A percentile compares a stretch with the other conserved stretches of the same genome.
Evolutionary conservation across 225 moss, liverwort and hornwort species (phyloP).

Genomic region (Takakia lepidozioides): DNA sequence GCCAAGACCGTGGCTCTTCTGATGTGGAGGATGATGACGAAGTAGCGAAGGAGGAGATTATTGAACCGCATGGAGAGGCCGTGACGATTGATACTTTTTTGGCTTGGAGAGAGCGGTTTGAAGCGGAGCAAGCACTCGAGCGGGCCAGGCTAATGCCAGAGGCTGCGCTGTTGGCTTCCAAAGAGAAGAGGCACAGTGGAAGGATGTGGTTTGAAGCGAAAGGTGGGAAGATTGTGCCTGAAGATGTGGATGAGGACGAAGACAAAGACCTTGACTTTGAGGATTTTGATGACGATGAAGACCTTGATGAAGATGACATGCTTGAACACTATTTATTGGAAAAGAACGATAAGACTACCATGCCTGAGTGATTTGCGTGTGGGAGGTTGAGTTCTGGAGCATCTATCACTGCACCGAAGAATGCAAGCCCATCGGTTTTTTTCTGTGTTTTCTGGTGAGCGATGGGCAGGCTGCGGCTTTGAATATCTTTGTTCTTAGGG

Average conservation of each 20-base stretch:
- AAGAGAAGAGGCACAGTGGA: slow-evolving; percentile 69
- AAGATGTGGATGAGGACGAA: slow-evolving; percentile 62
- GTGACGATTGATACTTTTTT: slow-evolving; percentile 77
- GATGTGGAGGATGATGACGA: slow-evolving; percentile 48
- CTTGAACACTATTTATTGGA: slow-evolving; percentile 75
- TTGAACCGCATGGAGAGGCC: slow-evolving; percentile 92
- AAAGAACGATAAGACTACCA: slow-evolving; percentile 49
- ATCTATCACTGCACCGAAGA: too few relatives aligned
- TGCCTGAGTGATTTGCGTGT: slow-evolving; percentile 1
- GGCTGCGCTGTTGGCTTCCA: slow-evolving; percentile 65
- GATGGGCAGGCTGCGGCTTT: too few relatives aligned
- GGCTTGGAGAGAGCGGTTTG: slow-evolving; percentile 88
- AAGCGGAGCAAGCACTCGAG: slow-evolving; percentile 86
- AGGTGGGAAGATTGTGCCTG: slow-evolving; percentile 38
- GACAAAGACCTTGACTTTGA: slow-evolving; percentile 51
- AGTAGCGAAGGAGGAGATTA: slow-evolving; percentile 73
- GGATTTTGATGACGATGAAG: slow-evolving; percentile 88
- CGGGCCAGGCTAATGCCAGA: slow-evolving; percentile 89
- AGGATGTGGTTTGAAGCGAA: slow-evolving; percentile 88
- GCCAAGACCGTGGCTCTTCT: slow-evolving; percentile 36
- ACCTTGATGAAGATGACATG: slow-evolving; percentile 80
- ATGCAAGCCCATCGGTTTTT: too few relatives aligned
- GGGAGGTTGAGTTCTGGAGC: too few relatives aligned
- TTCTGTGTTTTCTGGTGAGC: too few relatives aligned
- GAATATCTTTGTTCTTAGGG: too few relatives aligned